Evolutionary conservation across 2,329 filamentous ascomycete species (phyloP), one percentile per base, ranked within the genome.

Genomic region (Metarhizium rileyi): DNA sequence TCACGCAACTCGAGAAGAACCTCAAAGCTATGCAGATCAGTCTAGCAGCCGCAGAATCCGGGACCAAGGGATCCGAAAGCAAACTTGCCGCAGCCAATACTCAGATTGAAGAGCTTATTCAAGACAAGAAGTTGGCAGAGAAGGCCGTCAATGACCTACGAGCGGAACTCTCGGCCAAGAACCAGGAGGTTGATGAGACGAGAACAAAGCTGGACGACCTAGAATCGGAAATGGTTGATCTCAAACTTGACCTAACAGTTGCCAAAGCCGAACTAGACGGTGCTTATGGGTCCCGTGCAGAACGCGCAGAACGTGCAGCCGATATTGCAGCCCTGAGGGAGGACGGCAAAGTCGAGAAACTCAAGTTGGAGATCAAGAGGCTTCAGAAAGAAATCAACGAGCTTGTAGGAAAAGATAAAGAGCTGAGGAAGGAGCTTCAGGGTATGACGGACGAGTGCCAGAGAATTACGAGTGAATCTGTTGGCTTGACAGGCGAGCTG

Each of bases 241-340:
- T 78, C 60, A 81, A 81, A 70, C 81, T 77, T 48, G 78, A 82
- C 58, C 69, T 80, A 52, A 80, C 78, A 43, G 74, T 81, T 57
- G 75, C 77, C 46, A 75, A 77, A 59, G 79, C 79, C 18, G 79
- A 83, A 63, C 72, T 83, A 27, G 79, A 83, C 54, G 77, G 77
- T 50, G 78, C 78, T 25, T 81, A 81, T 60, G 78, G 78, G 50
- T 74, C 75, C 50, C 74, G 78, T 52, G 73, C 76, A 51, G 73
- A 82, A 64, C 76, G 79, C 22, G 78, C 78, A 20, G 74, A 82
- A 64, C 76, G 79, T 22, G 78, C 78, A 20, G 74, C 75, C 12
- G 77, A 81, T 55, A 73, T 75, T 20, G 78, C 78, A 1, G 75
- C 75, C 43, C 66, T 75, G 56, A 76, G 78, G 63, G 71, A 65